phyloP scores from a whole-genome alignment of 768 basidiomycete species.

The Chalciporus piperatus region DNA sequence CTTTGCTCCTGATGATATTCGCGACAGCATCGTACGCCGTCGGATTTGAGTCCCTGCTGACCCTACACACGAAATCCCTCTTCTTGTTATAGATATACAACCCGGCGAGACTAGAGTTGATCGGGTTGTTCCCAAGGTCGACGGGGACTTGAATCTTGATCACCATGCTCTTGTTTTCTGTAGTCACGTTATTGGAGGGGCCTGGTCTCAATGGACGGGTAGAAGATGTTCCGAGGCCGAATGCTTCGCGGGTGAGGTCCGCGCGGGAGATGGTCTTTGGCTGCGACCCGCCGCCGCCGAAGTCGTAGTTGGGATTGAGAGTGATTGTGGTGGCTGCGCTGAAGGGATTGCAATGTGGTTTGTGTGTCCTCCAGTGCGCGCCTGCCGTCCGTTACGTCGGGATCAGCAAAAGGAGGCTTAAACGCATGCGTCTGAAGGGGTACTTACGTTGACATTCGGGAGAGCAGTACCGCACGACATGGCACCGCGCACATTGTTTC shows the following conservation, averaged over 20 bases:
- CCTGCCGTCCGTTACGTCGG: slow-evolving; percentile 28
- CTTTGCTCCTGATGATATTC: slow-evolving; percentile 39
- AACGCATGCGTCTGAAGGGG: background rate
- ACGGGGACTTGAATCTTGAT: slow-evolving; percentile 55
- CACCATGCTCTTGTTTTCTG: slow-evolving; percentile 40
- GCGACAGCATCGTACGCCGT: slow-evolving; percentile 41
- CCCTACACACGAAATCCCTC: slow-evolving; percentile 48
- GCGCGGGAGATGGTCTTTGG: slow-evolving; percentile 22
- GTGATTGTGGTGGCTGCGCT: slow-evolving; percentile 41
- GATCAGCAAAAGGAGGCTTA: background rate
- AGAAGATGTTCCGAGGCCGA: slow-evolving; percentile 27
- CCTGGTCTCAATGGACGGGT: slow-evolving; percentile 18
- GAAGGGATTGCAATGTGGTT: slow-evolving; percentile 46
- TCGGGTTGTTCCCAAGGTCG: slow-evolving; percentile 2
- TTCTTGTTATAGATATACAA: slow-evolving; percentile 53
- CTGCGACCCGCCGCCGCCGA: background rate
- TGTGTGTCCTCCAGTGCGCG: slow-evolving; percentile 48
- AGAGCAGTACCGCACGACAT: slow-evolving; percentile 50
- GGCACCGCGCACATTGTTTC: slow-evolving; percentile 45
- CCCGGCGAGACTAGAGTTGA: slow-evolving; percentile 15
- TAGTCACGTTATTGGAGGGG: slow-evolving; percentile 20
- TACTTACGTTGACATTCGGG: slow-evolving; percentile 51
- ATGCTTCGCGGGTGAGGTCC: slow-evolving; percentile 27
- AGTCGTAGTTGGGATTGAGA: slow-evolving; percentile 42
- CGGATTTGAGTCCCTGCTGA: slow-evolving; percentile 33